Base-by-base conservation (phyloP, 73 alveolate species). In the Stentor roeselii region DNA sequence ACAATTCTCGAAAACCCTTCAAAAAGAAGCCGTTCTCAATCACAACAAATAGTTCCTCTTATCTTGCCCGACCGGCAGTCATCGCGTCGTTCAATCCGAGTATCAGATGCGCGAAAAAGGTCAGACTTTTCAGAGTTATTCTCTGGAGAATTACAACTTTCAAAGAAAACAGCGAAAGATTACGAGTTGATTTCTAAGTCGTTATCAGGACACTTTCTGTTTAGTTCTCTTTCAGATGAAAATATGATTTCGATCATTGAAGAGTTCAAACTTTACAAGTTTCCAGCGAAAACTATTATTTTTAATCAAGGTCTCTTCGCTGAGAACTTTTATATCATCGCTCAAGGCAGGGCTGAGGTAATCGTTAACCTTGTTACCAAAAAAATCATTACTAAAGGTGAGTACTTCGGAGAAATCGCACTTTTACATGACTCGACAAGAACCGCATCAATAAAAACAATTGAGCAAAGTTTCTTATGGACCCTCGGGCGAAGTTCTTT, bases 401-500 rank as follows among this genome's bases (percentile, higher is more conserved):
- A 91, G 60, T 75, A 91, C 39, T 80, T 91, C 83, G 96, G 93
- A 75, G 96, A 88, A 75, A 39, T 91, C 14, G 87, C 94, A 37
- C 67, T 91, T 76, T 42, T 91, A 60, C 67, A 91, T 83, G 87
- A 88, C 67, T 78, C 92, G 14, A 85, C 93, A 38, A 61, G 96
- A 78, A 32, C 86, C 3, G 89, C 90, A 84, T 76, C 96, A 30
- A 85, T 85, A 59, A 88, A 58, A 84, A 75, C 96, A 58, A 85
- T 14, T 3, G 89, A 86, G 61, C 90, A 88, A 60, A 91, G 96
- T 87, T 91, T 78, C 36, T 78, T 89, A 34, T 95, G 98, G 98
- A 97, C 86, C 32, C 86, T 95, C 21, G 98, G 93, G 82, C 91
- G 98, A 82, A 91, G 85, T 85, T 91, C 97, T n/a, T 95, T 95